These are phyloP conservation scores for Pichia manshurica DNA, from an alignment of 805 yeast species.

Conservation along the genomic window DNA sequence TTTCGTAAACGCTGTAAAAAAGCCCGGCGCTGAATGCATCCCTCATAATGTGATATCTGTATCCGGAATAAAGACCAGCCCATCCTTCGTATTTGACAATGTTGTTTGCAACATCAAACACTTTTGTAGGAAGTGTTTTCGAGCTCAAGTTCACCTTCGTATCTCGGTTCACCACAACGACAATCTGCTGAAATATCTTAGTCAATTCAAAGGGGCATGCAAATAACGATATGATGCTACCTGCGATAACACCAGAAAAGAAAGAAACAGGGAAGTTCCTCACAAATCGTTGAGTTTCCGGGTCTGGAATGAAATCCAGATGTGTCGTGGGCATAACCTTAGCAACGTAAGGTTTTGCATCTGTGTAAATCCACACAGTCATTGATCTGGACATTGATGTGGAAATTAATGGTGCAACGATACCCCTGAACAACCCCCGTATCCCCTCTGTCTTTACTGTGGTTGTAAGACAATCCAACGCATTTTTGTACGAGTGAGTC, in stretches of 20 bases:
- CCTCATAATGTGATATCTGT: constrained; percentile 56
- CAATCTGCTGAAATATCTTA: constrained; percentile 74
- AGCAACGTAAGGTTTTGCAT: constrained; percentile 39
- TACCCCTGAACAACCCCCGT: constrained; percentile 68
- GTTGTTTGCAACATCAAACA: constrained; percentile 42
- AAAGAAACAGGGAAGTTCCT: constrained; percentile 43
- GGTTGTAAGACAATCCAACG: constrained; percentile 49
- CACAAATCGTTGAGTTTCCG: constrained; percentile 17
- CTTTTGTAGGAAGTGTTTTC: constrained; percentile 28
- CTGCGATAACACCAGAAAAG: constrained; percentile 60
- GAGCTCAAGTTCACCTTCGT: constrained; percentile 14
- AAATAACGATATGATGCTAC: constrained; percentile 54
- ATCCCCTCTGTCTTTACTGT: constrained; percentile 61
- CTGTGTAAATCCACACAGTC: constrained; percentile 59
- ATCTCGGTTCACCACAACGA: constrained; percentile 37
- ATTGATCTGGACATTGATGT: constrained; percentile 60
- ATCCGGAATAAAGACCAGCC: constrained; percentile 67
- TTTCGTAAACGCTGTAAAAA: constrained; percentile 72
- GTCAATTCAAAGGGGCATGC: constrained; percentile 86
- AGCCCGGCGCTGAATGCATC: constrained; percentile 69
- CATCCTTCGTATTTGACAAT: constrained; percentile 57
- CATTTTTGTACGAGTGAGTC: constrained; percentile 57
- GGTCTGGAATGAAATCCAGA: background rate
- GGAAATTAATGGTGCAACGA: constrained; percentile 65
- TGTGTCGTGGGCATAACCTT: background rate